Evolutionary conservation across 805 yeast species (phyloP), one percentile per base, ranked within the genome.

Genomic region (Metschnikowia henanensis): DNA sequence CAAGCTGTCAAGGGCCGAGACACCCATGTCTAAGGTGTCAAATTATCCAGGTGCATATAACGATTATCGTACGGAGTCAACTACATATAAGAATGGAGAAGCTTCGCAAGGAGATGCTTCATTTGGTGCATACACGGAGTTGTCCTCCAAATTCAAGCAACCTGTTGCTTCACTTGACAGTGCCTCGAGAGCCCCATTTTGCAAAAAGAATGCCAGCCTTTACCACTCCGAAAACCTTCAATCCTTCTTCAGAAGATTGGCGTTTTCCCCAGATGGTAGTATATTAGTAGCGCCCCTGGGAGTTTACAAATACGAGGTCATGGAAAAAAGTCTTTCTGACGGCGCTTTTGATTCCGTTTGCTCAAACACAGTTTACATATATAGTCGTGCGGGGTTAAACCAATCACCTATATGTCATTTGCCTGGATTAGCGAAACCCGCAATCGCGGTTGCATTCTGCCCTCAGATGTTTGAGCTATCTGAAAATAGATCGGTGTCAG

Each of bases 191-290:
- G 35, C 39, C 13, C 9, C 12, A 15, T 3, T 21, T 13, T 13
- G 16, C 12, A 33, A 19, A 23, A 41, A 26, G 21, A 29, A 7
- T 3, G 80, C 51, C 13, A 36, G 38, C 10, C 59, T 88, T 5
- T 89, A 86, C 56, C 94, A 90, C 58, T 82, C 90, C 48, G 99
- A 92, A 57, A 82, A 95, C 0, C 73, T 92, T 26, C 89, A 89
- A 43, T 86, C 97, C 0, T 94, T 94, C 59, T 94, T 94, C 70
- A 73, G 99, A 49, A 69, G 98, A 47, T 72, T 92, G 43, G 65
- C 84, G 1, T 89, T 92, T 58, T 85, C 97, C 0, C 96, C 96
- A 0, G 97, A 95, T 63, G 99, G 99, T 0, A 72, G 75, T 43
- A 61, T 94, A 30, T 66, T 94, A 25, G 65, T 92, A 22, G 79